Evolutionary conservation across 768 basidiomycete species (phyloP).

Genomic region (Naematelia encephala): DNA sequence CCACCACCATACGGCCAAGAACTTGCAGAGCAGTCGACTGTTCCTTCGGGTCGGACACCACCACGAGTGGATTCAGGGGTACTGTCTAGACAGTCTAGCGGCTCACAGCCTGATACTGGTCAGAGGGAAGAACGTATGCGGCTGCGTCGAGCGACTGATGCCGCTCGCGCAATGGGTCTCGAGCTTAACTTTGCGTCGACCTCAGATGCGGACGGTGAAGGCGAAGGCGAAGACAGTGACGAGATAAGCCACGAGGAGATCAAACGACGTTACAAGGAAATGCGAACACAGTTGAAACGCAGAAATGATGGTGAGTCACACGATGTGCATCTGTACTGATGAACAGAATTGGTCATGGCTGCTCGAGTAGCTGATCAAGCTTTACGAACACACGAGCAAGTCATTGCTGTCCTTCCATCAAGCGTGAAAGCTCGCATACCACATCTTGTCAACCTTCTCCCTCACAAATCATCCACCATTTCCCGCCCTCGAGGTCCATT

Average conservation of each 20-base stretch:
- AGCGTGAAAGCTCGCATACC: conserved; percentile 1
- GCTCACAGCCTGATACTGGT: background rate
- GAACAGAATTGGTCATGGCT: conserved; percentile 35
- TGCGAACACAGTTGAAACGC: conserved; percentile 17
- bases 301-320: conserved; percentile 31
- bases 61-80: background rate
- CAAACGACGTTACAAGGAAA: conserved; percentile 13
- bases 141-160: conserved; percentile 21
- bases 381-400: conserved; percentile 28
- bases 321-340: conserved; percentile 4
- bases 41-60: background rate
- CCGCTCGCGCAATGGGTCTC: conserved; percentile 21
- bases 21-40: conserved; percentile 1
- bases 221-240: conserved; percentile 18
- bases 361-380: conserved; percentile 36
- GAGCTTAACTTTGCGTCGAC: conserved; percentile 18
- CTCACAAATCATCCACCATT: background rate
- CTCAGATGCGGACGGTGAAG: conserved; percentile 9
- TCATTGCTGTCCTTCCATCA: conserved; percentile 19
- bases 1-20: conserved; percentile 40
- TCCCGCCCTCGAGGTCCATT: conserved; percentile 3
- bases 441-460: conserved; percentile 6
- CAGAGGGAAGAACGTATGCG: conserved; percentile 18
- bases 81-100: background rate
- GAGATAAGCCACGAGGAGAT: conserved; percentile 21